Evolutionary conservation across 1,139 yeast genomes (phyloP), one percentile per base, ranked within the genome.

Genomic region (Maudiozyma humilis): DNA sequence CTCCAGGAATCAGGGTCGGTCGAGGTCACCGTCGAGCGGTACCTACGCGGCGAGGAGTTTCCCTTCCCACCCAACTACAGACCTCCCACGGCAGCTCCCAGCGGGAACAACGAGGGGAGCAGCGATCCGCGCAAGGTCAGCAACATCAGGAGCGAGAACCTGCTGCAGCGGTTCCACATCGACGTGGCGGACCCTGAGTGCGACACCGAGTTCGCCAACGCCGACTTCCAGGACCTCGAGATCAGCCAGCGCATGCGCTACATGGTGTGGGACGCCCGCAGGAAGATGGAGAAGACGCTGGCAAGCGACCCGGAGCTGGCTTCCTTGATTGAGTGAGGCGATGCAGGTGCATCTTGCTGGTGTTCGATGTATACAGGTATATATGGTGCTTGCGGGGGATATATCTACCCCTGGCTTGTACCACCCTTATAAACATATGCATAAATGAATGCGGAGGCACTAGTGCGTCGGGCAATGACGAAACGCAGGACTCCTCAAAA

Each of bases 11-110:
- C 91, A 0, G 95, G 94, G 1, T 79, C 84, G 7, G 89, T 89
- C 1, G 89, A 86, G 61, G 73, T 65, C 8, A 88, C 96, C 0
- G 79, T 88, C 17, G 87, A 87, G 47, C 71, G 79, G 42, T 82
- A 72, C 49, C 68, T 87, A 66, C 73, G 76, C 42, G 73, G 72
- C 34, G 88, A 86, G 1, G 65, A 68, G 4, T 71, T 85, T 47
- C 91, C 93, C n/a, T 69, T 67, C 48, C 85, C 91, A 7, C 83
- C 87, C n/a, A 40, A 35, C 29, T 42, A 41, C 19, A 12, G 32
- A 3, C 27, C 38, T 15, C 23, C 15, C 32, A 25, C 23, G 27
- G 13, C 30, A 10, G 17, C 7, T 8, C 18, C n/a, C 2, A 29
- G n/a, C 15, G 40, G 35, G 29, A 25, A 18, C 8, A 32, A 32